Evolutionary conservation across 306 rosid genomes (phyloP), one percentile per base, ranked within the genome.

Genomic region (Ormosia emarginata): DNA sequence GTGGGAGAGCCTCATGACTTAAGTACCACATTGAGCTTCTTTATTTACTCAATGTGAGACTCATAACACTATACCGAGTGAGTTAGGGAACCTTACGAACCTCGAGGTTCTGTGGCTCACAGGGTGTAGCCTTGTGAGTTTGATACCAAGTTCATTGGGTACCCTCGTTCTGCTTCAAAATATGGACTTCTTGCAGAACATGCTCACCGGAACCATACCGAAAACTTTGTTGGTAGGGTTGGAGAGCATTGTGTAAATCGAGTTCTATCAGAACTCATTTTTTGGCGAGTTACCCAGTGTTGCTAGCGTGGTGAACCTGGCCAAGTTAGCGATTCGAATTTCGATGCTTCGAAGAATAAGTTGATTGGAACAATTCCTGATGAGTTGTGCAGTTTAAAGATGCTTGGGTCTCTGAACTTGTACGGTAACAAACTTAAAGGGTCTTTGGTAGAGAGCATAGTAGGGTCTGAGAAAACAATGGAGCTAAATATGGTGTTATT

Each of bases 331-430:
- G 81, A 12, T 86, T 93, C 17, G n/a, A n/a, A n/a, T n/a, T n/a
- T n/a, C n/a, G 97, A 93, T 75, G 90, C 87, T 44, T 93, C 98
- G 33, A 58, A 29, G 82, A 93, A 93, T 63, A 57, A 83, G 53
- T 82, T 93, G 65, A 84, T 83, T 0, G 98, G 98, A 75, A 89
- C 84, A 32, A 89, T 93, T 77, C 93, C 94, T 0, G 83, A 73
- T 0, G 94, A 86, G 61, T 58, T 93, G 30, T 87, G 90, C 49
- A 50, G 74, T 32, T 70, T 93, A 80, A 84, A 49, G 69, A 84
- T 47, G 3, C 91, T 91, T 7, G 91, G 75, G 14, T 91, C 96
- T 41, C 79, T 93, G 0, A 81, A 85, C 63, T 29, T 91, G 87
- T 46, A 41, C 24, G 55, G 72, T 7, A 93, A 93, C 50, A 62